phyloP scores from a whole-genome alignment of 352 stramenopile genomes.

The Pythium vanterpoolii region DNA sequence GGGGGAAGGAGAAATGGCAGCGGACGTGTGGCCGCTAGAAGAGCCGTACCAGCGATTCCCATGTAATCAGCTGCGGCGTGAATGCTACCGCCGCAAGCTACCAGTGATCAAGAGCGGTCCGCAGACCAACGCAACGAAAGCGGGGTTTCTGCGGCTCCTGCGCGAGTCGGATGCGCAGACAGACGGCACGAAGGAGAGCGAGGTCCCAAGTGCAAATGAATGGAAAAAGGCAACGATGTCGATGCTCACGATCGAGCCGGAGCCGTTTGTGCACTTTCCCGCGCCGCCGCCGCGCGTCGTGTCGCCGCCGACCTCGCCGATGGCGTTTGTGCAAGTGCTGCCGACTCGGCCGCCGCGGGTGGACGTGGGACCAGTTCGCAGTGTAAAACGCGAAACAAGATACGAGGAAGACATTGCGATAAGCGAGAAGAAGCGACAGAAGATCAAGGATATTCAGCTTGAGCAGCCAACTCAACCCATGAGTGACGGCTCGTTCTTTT shows the following conservation, averaged over 20 bases:
- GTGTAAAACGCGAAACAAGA: neutral
- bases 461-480: neutral
- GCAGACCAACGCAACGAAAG: slow-evolving; percentile 24
- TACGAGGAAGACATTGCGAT: too few species aligned
- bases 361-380: neutral
- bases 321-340: neutral
- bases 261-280: neutral
- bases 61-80: slow-evolving; percentile 22
- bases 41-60: slow-evolving; percentile 24
- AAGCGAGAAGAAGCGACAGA: too few species aligned
- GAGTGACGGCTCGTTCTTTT: neutral
- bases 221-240: neutral
- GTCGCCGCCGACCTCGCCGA: slow-evolving; percentile 5
- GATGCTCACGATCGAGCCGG: neutral
- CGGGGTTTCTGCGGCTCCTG: slow-evolving; percentile 21
- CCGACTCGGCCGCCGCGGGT: slow-evolving; percentile 1
- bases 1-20: neutral
- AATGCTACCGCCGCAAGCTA: slow-evolving; percentile 26
- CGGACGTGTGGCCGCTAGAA: neutral
- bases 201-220: neutral
- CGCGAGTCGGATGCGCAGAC: slow-evolving; percentile 2
- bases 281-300: neutral
- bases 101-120: slow-evolving; percentile 24
- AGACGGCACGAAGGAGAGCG: neutral
- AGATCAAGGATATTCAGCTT: neutral